Evolutionary conservation across 2,329 filamentous ascomycete genomes (phyloP), one percentile per base, ranked within the genome.

Genomic region (Pestalotiopsis sp.): DNA sequence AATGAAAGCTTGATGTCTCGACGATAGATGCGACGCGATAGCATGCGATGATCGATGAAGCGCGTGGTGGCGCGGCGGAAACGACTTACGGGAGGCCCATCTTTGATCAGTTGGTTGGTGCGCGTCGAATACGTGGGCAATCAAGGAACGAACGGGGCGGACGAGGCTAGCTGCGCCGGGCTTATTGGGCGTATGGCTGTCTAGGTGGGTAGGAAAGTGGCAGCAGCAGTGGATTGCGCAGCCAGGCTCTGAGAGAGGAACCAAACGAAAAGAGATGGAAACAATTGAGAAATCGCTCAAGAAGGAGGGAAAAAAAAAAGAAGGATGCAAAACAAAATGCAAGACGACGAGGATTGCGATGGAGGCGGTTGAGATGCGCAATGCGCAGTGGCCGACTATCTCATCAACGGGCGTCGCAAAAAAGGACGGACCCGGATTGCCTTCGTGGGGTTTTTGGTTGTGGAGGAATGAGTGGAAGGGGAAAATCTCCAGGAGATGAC

Each of bases 61-160:
- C 63, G 64, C 64, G 59, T 63, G 25, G 38, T 36, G 52, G 36
- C 58, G 66, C 66, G 65, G 27, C 52, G 60, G 56, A 31, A 52
- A 25, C 23, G 62, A 67, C 68, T 69, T 67, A 69, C 68, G 68
- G 68, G 11, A 69, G 60, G 40, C 68, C 68, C 68, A 69, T 69
- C 64, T 59, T 63, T 49, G 56, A 23, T 27, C 38, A 52, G 41
- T 20, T 41, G 45, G 64, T 57, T 23, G 64, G 57, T 66, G 57
- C 31, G 63, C 63, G 64, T 62, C 20, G 64, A 17, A 38, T 38
- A 56, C 20, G 62, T 52, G 36, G 57, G 57, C 57, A 41, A 41
- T 38, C 25, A 36, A 5, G 31, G 31, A 58, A 40, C 12, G 45
- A 40, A 59, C 64, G 64, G 57, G 66, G 57, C 66, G 45, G 38